Evolutionary conservation across 2,329 filamentous ascomycete species (phyloP).

Genomic region (Fusarium zealandicum): DNA sequence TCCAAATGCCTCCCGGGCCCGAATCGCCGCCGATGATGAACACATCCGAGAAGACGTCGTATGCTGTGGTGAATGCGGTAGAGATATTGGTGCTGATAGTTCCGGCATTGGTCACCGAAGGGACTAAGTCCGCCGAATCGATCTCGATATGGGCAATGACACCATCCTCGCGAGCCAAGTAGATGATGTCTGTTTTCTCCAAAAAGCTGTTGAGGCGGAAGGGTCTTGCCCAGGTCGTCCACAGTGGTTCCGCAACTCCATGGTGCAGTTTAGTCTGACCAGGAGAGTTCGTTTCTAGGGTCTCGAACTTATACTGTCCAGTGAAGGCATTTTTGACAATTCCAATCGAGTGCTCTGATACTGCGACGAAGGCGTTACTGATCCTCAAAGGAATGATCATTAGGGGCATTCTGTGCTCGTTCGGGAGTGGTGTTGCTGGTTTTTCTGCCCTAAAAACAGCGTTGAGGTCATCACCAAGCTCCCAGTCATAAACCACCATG

Average conservation of each 20-base stretch:
- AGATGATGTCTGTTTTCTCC: conserved; percentile 76
- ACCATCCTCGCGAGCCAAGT: conserved; percentile 88
- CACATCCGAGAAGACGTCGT: conserved; percentile 74
- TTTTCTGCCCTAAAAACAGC: conserved; percentile 56
- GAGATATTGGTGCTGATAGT: conserved; percentile 76
- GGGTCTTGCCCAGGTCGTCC: conserved; percentile 86
- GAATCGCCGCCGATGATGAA: conserved; percentile 80
- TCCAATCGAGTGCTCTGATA: conserved; percentile 67
- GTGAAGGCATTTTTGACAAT: conserved; percentile 63
- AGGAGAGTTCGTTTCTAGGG: conserved; percentile 52
- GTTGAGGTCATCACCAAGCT: conserved; percentile 56
- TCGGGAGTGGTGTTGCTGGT: conserved; percentile 58
- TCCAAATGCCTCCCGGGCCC: conserved; percentile 78
- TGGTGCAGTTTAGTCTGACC: conserved; percentile 55
- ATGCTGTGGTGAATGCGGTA: conserved; percentile 80
- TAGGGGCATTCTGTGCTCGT: conserved; percentile 66
- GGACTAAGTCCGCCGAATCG: conserved; percentile 62
- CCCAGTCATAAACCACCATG: conserved; percentile 69
- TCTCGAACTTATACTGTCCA: conserved; percentile 57
- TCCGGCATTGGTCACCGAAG: conserved; percentile 66
- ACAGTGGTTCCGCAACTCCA: conserved; percentile 64
- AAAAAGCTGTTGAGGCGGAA: conserved; percentile 70
- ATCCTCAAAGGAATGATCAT: conserved; percentile 76
- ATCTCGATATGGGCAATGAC: conserved; percentile 76
- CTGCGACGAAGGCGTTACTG: conserved; percentile 72